Evolutionary conservation across 164 flowering plant species (phyloP).

Genomic region (Paratinospora sagittata): DNA sequence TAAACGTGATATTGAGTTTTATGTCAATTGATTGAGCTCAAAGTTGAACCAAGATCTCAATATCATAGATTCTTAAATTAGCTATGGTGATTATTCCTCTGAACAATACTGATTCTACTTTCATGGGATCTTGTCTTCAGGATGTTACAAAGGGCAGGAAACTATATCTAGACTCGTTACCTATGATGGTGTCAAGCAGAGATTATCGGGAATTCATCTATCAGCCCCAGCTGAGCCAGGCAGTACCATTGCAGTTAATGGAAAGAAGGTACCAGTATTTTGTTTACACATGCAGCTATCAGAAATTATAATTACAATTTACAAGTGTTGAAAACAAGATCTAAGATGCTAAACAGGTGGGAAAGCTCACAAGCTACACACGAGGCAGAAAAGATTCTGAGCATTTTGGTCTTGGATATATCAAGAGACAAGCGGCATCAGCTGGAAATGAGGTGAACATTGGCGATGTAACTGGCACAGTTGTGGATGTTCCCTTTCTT

Average conservation of each 20-base stretch:
- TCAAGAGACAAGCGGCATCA: slow-evolving; percentile 53
- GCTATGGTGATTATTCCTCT: neutral
- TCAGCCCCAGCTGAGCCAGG: slow-evolving; percentile 67
- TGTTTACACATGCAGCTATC: neutral
- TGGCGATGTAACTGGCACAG: slow-evolving; percentile 50
- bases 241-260: slow-evolving; percentile 52
- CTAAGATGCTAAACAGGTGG: slow-evolving; percentile 41
- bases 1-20: too few relatives aligned
- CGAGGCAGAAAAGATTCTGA: slow-evolving; percentile 38
- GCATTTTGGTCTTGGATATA: slow-evolving; percentile 74
- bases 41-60: neutral
- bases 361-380: slow-evolving; percentile 70
- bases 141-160: slow-evolving; percentile 94
- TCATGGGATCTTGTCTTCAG: slow-evolving; percentile 25
- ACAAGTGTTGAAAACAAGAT: neutral
- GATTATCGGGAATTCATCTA: slow-evolving; percentile 57
- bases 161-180: slow-evolving; percentile 79
- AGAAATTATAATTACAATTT: slow-evolving; percentile 1
- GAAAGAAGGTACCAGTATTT: slow-evolving; percentile 49
- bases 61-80: neutral
- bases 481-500: slow-evolving; percentile 67
- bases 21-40: neutral
- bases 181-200: slow-evolving; percentile 83
- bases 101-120: neutral
- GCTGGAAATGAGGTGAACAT: slow-evolving; percentile 47